A percentile compares a stretch with the other conserved stretches of the same genome.
phyloP scores from a whole-genome alignment of 768 basidiomycete genomes.

The Kondoa malvinella region DNA sequence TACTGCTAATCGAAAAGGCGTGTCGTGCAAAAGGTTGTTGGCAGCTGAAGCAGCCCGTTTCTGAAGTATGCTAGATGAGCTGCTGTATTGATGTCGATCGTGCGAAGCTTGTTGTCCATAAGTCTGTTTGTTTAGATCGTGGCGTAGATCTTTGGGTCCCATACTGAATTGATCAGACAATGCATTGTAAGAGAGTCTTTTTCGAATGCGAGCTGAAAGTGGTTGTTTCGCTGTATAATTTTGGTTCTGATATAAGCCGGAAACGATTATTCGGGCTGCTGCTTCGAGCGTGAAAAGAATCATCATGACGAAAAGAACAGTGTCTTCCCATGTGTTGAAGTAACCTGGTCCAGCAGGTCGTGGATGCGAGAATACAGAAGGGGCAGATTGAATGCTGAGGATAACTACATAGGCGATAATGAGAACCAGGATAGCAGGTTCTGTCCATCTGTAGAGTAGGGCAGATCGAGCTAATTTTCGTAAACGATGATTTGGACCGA shows the following conservation, averaged over 20 bases:
- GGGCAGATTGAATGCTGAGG: conserved; percentile 61
- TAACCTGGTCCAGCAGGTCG: conserved; percentile 41
- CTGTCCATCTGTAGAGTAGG: conserved; percentile 57
- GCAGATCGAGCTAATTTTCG: conserved; percentile 50
- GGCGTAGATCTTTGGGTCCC: not conserved
- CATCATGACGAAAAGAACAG: conserved; percentile 65
- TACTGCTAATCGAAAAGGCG: conserved; percentile 35
- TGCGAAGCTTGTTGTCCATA: not conserved
- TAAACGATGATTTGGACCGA: conserved; percentile 52
- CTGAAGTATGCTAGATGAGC: not conserved
- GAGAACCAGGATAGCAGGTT: conserved; percentile 61
- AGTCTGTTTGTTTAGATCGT: not conserved
- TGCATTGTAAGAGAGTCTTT: conserved; percentile 5
- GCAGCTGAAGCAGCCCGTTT: not conserved
- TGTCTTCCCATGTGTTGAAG: conserved; percentile 81
- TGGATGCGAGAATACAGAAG: conserved; percentile 36
- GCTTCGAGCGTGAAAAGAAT: conserved; percentile 72
- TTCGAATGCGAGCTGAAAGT: conserved; percentile 1
- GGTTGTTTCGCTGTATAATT: conserved; percentile 5
- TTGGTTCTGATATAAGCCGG: conserved; percentile 63
- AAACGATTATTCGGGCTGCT: conserved; percentile 70
- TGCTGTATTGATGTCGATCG: not conserved
- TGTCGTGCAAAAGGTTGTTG: conserved; percentile 20
- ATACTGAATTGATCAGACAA: not conserved
- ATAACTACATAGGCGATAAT: conserved; percentile 71